A percentile compares a stretch with the other conserved stretches of the same genome.
phyloP scores from a whole-genome alignment of 2,329 filamentous ascomycete species.

The Zasmidium citrigriseum region DNA sequence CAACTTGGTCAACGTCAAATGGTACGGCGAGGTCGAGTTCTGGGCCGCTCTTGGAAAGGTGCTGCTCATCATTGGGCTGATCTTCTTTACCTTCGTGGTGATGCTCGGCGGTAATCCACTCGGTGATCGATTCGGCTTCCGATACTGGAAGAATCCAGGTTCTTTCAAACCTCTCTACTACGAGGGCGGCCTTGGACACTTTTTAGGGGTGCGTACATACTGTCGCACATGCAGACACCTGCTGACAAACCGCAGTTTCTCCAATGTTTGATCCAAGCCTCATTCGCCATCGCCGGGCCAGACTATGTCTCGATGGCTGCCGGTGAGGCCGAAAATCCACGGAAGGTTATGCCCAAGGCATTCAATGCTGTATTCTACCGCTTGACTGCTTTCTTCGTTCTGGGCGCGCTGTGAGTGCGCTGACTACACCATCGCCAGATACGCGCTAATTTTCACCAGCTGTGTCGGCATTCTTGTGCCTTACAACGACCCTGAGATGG shows the following conservation, averaged over 20 bases:
- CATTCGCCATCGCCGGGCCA: slow-evolving; percentile 67
- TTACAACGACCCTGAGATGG: slow-evolving; percentile 66
- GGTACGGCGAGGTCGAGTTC: slow-evolving; percentile 78
- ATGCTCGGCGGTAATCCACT: slow-evolving; percentile 79
- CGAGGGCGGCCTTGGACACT: slow-evolving; percentile 68
- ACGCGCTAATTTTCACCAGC: no score
- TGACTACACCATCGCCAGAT: no score
- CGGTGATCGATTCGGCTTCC: slow-evolving; percentile 70
- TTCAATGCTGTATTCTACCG: slow-evolving; percentile 81
- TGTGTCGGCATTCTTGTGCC: slow-evolving; percentile 72
- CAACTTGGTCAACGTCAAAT: slow-evolving; percentile 73
- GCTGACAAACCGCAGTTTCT: no score
- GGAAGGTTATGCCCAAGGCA: slow-evolving; percentile 68
- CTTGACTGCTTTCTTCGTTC: slow-evolving; percentile 72
- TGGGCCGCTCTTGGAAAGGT: slow-evolving; percentile 59
- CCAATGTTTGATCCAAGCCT: slow-evolving; percentile 70
- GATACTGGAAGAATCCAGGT: slow-evolving; percentile 68
- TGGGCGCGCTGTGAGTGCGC: slow-evolving; percentile 75
- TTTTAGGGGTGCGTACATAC: no score
- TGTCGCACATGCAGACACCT: no score
- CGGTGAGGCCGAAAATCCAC: slow-evolving; percentile 71
- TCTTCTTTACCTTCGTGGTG: slow-evolving; percentile 76
- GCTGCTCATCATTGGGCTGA: slow-evolving; percentile 68
- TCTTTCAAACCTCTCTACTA: slow-evolving; percentile 57
- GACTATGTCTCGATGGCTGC: slow-evolving; percentile 68